Evolutionary conservation across 2,329 filamentous ascomycete species (phyloP), one percentile per base, ranked within the genome.

Genomic region (Pseudocercospora macadamiae): DNA sequence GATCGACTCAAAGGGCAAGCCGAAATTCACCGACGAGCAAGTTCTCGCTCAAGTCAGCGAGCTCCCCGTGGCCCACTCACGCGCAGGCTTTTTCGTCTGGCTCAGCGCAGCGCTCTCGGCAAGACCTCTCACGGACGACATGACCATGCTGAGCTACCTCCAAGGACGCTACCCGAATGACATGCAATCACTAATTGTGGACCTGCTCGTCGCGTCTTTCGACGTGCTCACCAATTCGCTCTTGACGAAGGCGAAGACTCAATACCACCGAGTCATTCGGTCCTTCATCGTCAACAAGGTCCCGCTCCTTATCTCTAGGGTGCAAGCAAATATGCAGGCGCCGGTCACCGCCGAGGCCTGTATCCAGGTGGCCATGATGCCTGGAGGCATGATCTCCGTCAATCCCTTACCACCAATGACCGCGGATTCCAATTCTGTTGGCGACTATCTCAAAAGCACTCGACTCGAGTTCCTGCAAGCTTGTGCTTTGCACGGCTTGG

Each of bases 181-280:
- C 68, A 82, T 89, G 39, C 89, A 93, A 73, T 83, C 85, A 10
- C 86, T 91, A 44, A 86, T 90, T 0, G 86, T 91, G 54, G 92
- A 97, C 68, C 80, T 97, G 1, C 89, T 97, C 39, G 83, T 93
- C 8, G 91, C 92, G 1, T 88, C 92, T 0, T 97, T 99, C 69
- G 93, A 97, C 68, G 83, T 96, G 4, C 80, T 99, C 14, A 90
- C 92, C 32, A 96, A 96, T 69, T 89, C 89, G 4, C 89, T 93
- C 63, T 90, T 95, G 66, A 85, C 89, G 34, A 83, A 80, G 45
- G 85, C 88, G 68, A 78, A 83, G 7, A 73, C 75, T 16, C 80
- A 85, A 53, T 83, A 81, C 0, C 83, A 90, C 56, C 88, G 92
- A 59, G 77, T 93, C 16, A 82, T 96, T 52, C 88, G 91, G 32